These are phyloP conservation scores for Quercus rubra DNA, from an alignment of 306 rosid genomes.

Conservation along the genomic window DNA sequence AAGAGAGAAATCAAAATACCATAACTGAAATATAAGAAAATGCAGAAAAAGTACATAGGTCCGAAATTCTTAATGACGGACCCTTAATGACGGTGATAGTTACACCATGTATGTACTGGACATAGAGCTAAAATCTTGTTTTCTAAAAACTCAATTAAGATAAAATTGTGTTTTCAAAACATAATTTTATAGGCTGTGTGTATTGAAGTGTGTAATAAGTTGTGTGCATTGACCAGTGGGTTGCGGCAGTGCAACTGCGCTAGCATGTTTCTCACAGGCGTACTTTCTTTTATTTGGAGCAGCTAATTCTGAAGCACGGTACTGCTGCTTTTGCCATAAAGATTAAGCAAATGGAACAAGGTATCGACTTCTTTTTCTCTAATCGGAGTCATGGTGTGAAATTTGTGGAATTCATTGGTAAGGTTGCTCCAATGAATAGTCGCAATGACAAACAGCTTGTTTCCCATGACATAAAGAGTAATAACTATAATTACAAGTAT, in stretches of 20 bases:
- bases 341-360: constrained; percentile 65
- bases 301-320: constrained; percentile 61
- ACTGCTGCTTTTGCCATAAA: constrained; percentile 62
- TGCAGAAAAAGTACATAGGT: too few species aligned
- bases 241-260: constrained; percentile 68
- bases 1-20: too few species aligned
- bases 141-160: too few species aligned
- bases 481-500: constrained; percentile 49
- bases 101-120: too few species aligned
- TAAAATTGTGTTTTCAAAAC: too few species aligned
- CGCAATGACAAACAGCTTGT: constrained; percentile 58
- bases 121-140: too few species aligned
- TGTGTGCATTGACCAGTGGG: constrained; percentile 43
- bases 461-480: constrained; percentile 68
- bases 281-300: constrained; percentile 66
- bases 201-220: too few species aligned
- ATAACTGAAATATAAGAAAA: too few species aligned
- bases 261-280: constrained; percentile 63
- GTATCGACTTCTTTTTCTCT: constrained; percentile 68
- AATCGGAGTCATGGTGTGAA: constrained; percentile 60
- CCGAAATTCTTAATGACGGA: too few species aligned
- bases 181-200: too few species aligned
- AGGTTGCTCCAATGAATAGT: constrained; percentile 44
- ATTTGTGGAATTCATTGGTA: constrained; percentile 64
- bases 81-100: too few species aligned